Conservation (phyloP, 2,329 filamentous ascomycete species). For the Paracoccidioides brasiliensis region DNA sequence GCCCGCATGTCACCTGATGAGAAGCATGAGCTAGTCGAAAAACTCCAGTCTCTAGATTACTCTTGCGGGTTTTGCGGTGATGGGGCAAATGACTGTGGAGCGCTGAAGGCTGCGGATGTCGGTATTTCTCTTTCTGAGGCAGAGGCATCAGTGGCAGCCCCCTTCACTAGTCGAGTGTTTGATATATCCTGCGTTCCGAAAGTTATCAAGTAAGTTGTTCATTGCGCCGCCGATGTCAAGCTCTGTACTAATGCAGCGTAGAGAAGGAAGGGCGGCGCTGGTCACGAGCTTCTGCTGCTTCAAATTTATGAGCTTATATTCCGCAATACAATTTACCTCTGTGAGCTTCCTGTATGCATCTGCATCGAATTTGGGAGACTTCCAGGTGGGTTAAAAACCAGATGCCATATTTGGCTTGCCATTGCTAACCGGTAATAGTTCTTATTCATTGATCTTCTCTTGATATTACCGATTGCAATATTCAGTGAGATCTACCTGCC, state of each 20-base stretch:
- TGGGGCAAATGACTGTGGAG: conserved; percentile 93
- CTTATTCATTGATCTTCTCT: conserved; percentile 80
- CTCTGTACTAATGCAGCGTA: conserved; percentile 22
- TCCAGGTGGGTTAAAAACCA: conserved; percentile 46
- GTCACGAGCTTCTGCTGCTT: conserved; percentile 99
- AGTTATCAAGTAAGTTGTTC: conserved; percentile 55
- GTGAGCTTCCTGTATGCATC: conserved; percentile 94
- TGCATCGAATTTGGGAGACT: conserved; percentile 89
- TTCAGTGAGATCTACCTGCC: conserved; percentile 50
- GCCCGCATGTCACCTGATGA: conserved; percentile 98
- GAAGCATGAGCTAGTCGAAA: conserved; percentile 95
- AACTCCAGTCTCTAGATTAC: conserved; percentile 90
- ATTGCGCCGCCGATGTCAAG: neutral
- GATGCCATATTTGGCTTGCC: neutral
- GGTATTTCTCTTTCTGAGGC: conserved; percentile 95
- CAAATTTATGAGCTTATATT: conserved; percentile 99
- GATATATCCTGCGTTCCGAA: conserved; percentile 92
- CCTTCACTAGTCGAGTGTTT: conserved; percentile 89
- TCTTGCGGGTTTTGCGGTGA: conserved; percentile 94
- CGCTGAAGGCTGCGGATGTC: conserved; percentile 91
- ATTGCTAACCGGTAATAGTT: conserved; percentile 40
- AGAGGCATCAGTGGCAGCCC: conserved; percentile 94
- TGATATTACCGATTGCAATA: conserved; percentile 91
- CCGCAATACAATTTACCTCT: conserved; percentile 95
- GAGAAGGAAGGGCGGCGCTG: conserved; percentile 83